Conservation (phyloP, 2,329 filamentous ascomycete species). For the Aureobasidium sp. region DNA sequence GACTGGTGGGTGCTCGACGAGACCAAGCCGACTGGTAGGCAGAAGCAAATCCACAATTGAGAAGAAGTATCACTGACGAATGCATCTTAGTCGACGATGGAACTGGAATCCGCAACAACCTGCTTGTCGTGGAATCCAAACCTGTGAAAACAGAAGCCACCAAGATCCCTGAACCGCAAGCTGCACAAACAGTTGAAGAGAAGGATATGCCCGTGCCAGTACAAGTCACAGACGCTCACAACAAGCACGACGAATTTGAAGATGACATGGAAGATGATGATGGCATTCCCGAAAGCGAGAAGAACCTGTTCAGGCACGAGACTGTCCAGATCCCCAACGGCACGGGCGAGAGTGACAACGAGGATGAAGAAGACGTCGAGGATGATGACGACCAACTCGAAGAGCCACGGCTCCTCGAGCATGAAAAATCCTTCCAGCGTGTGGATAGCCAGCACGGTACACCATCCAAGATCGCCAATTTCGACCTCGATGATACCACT, state of each 20-base stretch:
- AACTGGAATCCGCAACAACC: constrained; percentile 49
- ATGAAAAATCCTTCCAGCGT: constrained; percentile 1
- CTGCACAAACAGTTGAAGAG: background rate
- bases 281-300: constrained; percentile 8
- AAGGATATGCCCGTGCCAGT: background rate
- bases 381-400: constrained; percentile 1
- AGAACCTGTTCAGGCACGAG: constrained; percentile 14
- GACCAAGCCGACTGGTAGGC: constrained; percentile 50
- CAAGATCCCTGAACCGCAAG: background rate
- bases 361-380: background rate
- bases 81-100: constrained; percentile 40
- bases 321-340: background rate
- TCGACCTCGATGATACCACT: background rate
- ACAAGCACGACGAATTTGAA: background rate
- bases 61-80: background rate
- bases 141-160: background rate
- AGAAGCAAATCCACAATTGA: background rate
- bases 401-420: constrained; percentile 8
- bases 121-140: constrained; percentile 32
- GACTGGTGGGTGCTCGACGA: constrained; percentile 68
- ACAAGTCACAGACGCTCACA: background rate
- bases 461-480: background rate
- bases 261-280: constrained; percentile 5
- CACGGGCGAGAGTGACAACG: background rate
- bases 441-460: constrained; percentile 8